Base-by-base conservation (phyloP, 1,139 yeast species). In the Blastobotrys persicus region DNA sequence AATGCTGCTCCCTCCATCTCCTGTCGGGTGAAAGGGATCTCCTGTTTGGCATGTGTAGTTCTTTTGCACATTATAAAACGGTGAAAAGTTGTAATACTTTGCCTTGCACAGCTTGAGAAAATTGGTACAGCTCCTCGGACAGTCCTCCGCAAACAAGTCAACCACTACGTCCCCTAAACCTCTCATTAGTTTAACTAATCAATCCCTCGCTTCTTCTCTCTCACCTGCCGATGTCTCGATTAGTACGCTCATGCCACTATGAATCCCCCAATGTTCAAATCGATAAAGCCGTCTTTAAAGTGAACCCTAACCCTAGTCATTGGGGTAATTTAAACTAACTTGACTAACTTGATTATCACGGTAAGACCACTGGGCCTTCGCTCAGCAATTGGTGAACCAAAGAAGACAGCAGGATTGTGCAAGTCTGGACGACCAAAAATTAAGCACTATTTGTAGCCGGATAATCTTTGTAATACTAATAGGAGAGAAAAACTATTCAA, bases 81-180 rank as follows among this genome's bases (percentile, higher is more conserved):
- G 80, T 13, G 75, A 66, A 60, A 76, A 78, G 47, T 79, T 75
- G 66, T 71, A 83, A 64, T 76, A 77, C 52, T 79, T 75, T 40
- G 70, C 57, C 56, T 77, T 73, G 65, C 86, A 80, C 13, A 81
- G 70, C 55, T 80, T 77, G 42, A 83, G 53, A 59, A 83, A 82
- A 57, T 79, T 79, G 47, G 63, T 64, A 40, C 76, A 66, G 39
- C 74, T 73, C 20, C 58, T 56, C 1, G 76, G 77, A 2, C 74
- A 70, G 2, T 63, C 59, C 9, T 73, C 63, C 3, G 59, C 53
- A 42, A 65, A 60, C 23, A 82, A 61, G 57, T 83, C 88, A n/a
- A 82, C 62, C 11, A 80, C 83, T 13, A 83, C 45, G 55, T 72
- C 75, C 6, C 80, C 78, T 62, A 47, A 23, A 23, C 28, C 44